Conservation (phyloP, 306 rosid species). For the Glycine tomentella region DNA sequence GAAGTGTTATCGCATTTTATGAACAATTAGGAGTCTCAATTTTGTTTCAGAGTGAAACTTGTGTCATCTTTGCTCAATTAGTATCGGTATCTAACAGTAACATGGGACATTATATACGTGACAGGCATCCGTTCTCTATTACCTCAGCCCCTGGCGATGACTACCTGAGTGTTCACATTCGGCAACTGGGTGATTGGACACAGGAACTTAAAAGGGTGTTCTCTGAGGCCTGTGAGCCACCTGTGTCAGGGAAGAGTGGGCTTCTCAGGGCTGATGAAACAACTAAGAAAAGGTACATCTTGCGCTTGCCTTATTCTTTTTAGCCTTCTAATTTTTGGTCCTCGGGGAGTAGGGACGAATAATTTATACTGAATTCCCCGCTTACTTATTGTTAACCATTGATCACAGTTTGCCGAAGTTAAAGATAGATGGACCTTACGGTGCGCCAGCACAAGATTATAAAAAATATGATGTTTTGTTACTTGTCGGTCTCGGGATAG, state of each 20-base stretch:
- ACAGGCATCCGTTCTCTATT: slow-evolving; percentile 99
- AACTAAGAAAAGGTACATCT: slow-evolving; percentile 77
- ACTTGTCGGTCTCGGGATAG: slow-evolving; percentile 97
- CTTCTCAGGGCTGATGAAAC: slow-evolving; percentile 98
- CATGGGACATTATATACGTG: slow-evolving; percentile 43
- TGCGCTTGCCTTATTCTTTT: slow-evolving; percentile 22
- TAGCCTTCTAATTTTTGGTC: slow-evolving; percentile 29
- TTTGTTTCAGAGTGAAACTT: slow-evolving; percentile 22
- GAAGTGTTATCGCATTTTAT: slow-evolving; percentile 20
- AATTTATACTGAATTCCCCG: not conserved
- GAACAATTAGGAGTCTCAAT: slow-evolving; percentile 17
- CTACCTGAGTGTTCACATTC: slow-evolving; percentile 95
- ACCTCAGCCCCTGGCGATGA: slow-evolving; percentile 99
- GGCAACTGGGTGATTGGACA: slow-evolving; percentile 99
- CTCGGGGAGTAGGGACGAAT: not conserved
- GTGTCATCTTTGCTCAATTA: slow-evolving; percentile 16
- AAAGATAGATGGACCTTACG: slow-evolving; percentile 95
- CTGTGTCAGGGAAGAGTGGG: slow-evolving; percentile 96
- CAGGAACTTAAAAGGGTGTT: slow-evolving; percentile 94
- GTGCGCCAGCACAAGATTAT: slow-evolving; percentile 98
- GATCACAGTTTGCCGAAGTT: slow-evolving; percentile 86
- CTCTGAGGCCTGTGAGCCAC: slow-evolving; percentile 91
- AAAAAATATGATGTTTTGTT: slow-evolving; percentile 87
- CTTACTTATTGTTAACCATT: slow-evolving; percentile 10
- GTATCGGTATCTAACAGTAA: slow-evolving; percentile 10